Conservation (phyloP, 1,284 basidiomycete genomes). For the Moesziomyces sp. region DNA sequence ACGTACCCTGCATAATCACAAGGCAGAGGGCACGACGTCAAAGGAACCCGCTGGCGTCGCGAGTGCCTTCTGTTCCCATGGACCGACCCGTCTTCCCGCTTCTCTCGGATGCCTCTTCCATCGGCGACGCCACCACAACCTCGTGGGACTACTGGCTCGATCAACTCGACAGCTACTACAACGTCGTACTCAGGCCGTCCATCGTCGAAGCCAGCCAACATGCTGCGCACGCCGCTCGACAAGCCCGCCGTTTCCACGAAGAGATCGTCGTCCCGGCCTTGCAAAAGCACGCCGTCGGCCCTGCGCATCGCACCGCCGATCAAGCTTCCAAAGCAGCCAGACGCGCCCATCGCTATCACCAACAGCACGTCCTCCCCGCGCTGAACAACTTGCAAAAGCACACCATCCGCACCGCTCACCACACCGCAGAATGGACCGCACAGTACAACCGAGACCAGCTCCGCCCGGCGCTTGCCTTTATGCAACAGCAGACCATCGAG, state of each 20-base stretch:
- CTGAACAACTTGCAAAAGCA: neutral
- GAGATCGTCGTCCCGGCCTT: constrained; percentile 20
- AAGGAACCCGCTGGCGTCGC: neutral
- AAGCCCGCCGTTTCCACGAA: constrained; percentile 20
- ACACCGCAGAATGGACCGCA: constrained; percentile 1
- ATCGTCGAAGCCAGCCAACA: constrained; percentile 15
- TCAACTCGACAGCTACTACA: constrained; percentile 20
- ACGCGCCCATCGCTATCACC: constrained; percentile 21
- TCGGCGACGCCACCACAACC: constrained; percentile 34
- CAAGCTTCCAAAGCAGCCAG: constrained; percentile 18
- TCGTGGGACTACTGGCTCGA: constrained; percentile 38
- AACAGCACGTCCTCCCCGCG: constrained; percentile 14
- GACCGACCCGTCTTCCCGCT: constrained; percentile 17
- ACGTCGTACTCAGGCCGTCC: constrained; percentile 13
- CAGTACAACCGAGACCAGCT: constrained; percentile 1
- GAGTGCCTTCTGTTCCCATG: neutral
- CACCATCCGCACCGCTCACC: constrained; percentile 7
- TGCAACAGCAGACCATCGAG: neutral
- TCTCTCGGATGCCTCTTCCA: constrained; percentile 4
- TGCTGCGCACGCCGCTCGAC: constrained; percentile 23
- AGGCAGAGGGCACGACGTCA: too few species aligned
- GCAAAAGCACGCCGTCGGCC: constrained; percentile 16
- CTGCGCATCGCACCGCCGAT: constrained; percentile 5
- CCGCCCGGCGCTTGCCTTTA: constrained; percentile 1
- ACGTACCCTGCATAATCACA: neutral